A percentile compares a stretch with the other conserved stretches of the same genome.
These are phyloP conservation scores for Pythium insidiosum DNA, from an alignment of 352 stramenopile genomes.

Conservation along the genomic window DNA sequence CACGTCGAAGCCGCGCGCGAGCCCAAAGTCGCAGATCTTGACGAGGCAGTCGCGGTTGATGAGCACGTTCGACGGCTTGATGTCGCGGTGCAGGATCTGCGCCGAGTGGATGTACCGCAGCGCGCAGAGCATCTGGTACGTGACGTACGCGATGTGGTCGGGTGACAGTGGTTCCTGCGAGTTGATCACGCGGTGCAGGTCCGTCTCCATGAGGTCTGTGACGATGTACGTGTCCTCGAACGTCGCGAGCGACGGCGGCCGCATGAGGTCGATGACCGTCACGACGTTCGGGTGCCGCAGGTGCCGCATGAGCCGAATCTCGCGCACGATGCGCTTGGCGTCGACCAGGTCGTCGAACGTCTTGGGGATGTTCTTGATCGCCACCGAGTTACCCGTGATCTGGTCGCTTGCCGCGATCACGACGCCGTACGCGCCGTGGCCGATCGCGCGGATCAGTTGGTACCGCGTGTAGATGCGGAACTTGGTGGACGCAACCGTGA, in stretches of 20 bases:
- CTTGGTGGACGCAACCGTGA: slow-evolving; percentile 76
- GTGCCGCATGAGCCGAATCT: slow-evolving; percentile 81
- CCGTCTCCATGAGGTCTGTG: slow-evolving; percentile 78
- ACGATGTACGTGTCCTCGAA: slow-evolving; percentile 87
- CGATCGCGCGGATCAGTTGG: slow-evolving; percentile 75
- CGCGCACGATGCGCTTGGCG: slow-evolving; percentile 77
- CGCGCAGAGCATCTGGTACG: slow-evolving; percentile 76
- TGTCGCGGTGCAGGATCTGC: slow-evolving; percentile 86
- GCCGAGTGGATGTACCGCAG: slow-evolving; percentile 83
- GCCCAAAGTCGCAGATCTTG: slow-evolving; percentile 88
- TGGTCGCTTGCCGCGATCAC: slow-evolving; percentile 78
- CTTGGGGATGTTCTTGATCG: slow-evolving; percentile 83
- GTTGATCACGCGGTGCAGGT: slow-evolving; percentile 77
- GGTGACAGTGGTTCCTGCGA: slow-evolving; percentile 54
- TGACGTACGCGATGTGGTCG: slow-evolving; percentile 78
- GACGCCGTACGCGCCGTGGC: slow-evolving; percentile 71
- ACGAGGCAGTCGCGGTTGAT: slow-evolving; percentile 90
- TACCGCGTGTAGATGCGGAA: slow-evolving; percentile 81
- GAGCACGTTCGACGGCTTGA: slow-evolving; percentile 96
- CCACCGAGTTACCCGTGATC: slow-evolving; percentile 72
- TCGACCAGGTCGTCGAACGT: slow-evolving; percentile 81
- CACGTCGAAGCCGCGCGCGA: slow-evolving; percentile 70
- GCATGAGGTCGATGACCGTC: slow-evolving; percentile 68
- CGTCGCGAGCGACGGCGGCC: slow-evolving; percentile 47
- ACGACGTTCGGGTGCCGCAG: slow-evolving; percentile 64